Base-by-base conservation (phyloP, 768 basidiomycete genomes). In the Pulveroboletus sp. region DNA sequence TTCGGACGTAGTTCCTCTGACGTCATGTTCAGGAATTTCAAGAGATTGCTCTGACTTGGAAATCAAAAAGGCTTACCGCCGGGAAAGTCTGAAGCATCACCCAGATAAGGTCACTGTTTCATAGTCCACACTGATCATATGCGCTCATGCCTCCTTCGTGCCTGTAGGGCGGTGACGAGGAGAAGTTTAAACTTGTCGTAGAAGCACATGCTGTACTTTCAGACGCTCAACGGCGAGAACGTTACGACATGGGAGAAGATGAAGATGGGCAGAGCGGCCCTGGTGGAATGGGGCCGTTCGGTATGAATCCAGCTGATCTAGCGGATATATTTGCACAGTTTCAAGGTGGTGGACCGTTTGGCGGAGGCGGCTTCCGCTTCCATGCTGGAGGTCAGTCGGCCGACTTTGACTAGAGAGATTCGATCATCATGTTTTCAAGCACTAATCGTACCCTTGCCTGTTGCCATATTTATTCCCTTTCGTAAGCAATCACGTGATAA, bases 21-120 rank as follows among this genome's bases (percentile, higher is more conserved):
- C 11, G 20, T 19, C 16, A 17, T 25, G 12, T 38, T 71, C n/a
- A 71, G 81, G 46, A 8, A 13, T 59, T 47, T 20, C 73, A 19
- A 70, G 80, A 50, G 84, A 85, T 21, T 85, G 83, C 58, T 71
- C 70, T 2, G 87, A 89, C 23, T 42, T 58, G 5, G 91, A 94
- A 23, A 86, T 97, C 58, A 94, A 90, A 75, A 97, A 94, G 70
- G 95, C 79, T 27, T 97, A 97, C 67, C 78, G 93, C 51, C 78
- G 84, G 57, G 89, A 93, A 69, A 89, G 86, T 59, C 67, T 93
- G 65, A 88, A 82, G 58, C 88, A 90, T 57, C 88, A 90, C 68
- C 88, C 88, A 40, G 89, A 91, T 67, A 91, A 91, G 79, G 85
- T 85, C 20, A 8, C 16, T 16, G n/a, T 24, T 6, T 29, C 19